A percentile compares a stretch with the other conserved stretches of the same genome.
Conservation (phyloP, 1,139 yeast genomes). For the Blastobotrys malaysiensis region DNA sequence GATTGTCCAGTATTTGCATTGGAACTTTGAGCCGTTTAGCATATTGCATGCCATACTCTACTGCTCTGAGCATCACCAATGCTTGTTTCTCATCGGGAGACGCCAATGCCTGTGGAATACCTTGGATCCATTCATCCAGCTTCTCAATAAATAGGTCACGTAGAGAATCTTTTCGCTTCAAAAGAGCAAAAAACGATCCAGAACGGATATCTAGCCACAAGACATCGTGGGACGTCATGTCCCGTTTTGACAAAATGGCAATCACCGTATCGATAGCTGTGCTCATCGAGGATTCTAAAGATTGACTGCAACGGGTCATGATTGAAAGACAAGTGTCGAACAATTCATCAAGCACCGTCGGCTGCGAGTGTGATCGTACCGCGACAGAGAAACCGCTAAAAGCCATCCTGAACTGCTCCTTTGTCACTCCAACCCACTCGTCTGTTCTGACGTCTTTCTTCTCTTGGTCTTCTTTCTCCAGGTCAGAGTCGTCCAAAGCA, state of each 20-base stretch:
- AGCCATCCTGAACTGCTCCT: neutral
- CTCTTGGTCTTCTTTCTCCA: neutral
- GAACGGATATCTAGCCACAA: neutral
- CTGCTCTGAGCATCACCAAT: neutral
- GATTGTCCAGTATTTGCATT: constrained; percentile 12
- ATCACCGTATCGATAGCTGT: neutral
- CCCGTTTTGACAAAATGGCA: neutral
- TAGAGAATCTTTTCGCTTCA: neutral
- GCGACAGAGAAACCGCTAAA: neutral
- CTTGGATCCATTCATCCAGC: constrained; percentile 28
- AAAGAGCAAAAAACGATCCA: neutral
- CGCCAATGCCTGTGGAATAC: constrained; percentile 28
- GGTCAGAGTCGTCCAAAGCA: neutral
- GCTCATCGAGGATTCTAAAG: neutral
- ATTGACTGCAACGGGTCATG: neutral
- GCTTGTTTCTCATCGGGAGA: constrained; percentile 26
- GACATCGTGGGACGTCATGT: neutral
- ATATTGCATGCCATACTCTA: neutral
- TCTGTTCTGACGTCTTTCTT: neutral
- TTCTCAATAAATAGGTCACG: constrained; percentile 3
- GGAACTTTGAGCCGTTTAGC: constrained; percentile 13
- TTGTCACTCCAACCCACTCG: neutral
- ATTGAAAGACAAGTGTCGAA: neutral
- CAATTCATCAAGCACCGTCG: neutral
- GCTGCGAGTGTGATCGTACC: neutral